Evolutionary conservation across 495 filamentous ascomycete species (phyloP).

Genomic region (Viridothelium virens): DNA sequence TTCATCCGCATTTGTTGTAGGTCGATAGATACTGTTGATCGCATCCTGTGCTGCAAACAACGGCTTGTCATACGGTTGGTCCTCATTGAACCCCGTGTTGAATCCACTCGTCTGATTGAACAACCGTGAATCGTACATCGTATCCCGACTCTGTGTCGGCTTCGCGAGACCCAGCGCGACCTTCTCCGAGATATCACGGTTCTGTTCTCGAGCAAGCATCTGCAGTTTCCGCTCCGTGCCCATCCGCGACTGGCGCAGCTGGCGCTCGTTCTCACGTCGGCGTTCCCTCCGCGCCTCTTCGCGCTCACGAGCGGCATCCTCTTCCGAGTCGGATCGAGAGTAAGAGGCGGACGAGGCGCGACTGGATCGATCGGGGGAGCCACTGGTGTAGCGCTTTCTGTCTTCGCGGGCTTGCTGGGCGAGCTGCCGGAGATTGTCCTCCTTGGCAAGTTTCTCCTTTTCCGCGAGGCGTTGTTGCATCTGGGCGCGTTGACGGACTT

Average conservation of each 20-base stretch:
- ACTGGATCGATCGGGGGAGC: constrained; percentile 33
- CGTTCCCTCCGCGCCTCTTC: constrained; percentile 68
- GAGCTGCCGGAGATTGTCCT: constrained; percentile 81
- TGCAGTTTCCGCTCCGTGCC: constrained; percentile 84
- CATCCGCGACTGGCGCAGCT: constrained; percentile 91
- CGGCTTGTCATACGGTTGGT: constrained; percentile 95
- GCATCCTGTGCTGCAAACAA: constrained; percentile 95
- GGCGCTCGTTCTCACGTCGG: constrained; percentile 72
- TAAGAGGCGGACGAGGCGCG: constrained; percentile 29
- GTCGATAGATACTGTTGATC: constrained; percentile 88
- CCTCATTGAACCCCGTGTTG: constrained; percentile 87
- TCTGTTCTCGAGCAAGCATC: constrained; percentile 87
- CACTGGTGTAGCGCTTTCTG: constrained; percentile 41
- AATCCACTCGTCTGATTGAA: constrained; percentile 94
- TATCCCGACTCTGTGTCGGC: constrained; percentile 77
- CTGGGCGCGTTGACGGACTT: constrained; percentile 81
- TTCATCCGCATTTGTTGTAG: constrained; percentile 59
- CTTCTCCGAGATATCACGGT: constrained; percentile 96
- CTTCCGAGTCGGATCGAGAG: constrained; percentile 49
- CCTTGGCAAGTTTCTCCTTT: constrained; percentile 89
- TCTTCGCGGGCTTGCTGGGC: constrained; percentile 89
- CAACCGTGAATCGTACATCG: constrained; percentile 93
- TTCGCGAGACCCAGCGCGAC: constrained; percentile 92
- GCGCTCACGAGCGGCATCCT: constrained; percentile 58
- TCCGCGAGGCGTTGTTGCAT: constrained; percentile 98